Evolutionary conservation across 176 grass and related monocot genomes (phyloP).

Genomic region (Oryza glaberrima): DNA sequence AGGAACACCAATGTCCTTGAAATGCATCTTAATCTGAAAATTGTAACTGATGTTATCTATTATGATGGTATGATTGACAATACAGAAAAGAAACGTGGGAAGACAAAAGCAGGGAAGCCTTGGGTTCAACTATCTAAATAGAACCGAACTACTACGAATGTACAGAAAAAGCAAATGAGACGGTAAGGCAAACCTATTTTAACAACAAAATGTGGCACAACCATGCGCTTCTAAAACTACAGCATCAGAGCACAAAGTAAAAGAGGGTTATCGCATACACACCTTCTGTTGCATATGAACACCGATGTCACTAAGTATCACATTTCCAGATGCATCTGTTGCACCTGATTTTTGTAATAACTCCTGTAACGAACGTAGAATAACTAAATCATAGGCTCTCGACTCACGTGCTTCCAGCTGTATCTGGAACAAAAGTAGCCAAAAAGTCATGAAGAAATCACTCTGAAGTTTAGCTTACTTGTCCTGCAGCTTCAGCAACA

Average conservation of each 20-base stretch:
- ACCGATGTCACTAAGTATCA: conserved; percentile 66
- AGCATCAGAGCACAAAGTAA: not conserved
- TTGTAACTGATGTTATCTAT: not conserved
- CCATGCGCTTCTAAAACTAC: not conserved
- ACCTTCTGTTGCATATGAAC: conserved; percentile 79
- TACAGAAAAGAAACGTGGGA: not conserved
- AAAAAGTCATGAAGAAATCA: conserved; percentile 8
- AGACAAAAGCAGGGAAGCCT: not conserved
- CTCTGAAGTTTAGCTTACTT: conserved; percentile 59
- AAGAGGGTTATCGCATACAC: conserved; percentile 10
- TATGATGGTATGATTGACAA: not conserved
- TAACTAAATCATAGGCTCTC: not conserved
- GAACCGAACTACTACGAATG: not conserved
- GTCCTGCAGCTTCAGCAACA: conserved; percentile 92
- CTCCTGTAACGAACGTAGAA: conserved; percentile 53
- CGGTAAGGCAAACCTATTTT: not conserved
- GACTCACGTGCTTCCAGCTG: not conserved
- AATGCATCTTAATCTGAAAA: conserved; percentile 74
- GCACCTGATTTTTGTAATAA: conserved; percentile 65
- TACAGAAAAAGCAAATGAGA: not conserved
- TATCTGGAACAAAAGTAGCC: conserved; percentile 2
- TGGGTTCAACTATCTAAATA: conserved; percentile 4
- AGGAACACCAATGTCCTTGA: conserved; percentile 61
- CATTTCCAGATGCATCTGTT: conserved; percentile 77
- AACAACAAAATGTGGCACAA: not conserved